Conservation (phyloP, 2,329 filamentous ascomycete species). For the Pseudogymnoascus sp. region DNA sequence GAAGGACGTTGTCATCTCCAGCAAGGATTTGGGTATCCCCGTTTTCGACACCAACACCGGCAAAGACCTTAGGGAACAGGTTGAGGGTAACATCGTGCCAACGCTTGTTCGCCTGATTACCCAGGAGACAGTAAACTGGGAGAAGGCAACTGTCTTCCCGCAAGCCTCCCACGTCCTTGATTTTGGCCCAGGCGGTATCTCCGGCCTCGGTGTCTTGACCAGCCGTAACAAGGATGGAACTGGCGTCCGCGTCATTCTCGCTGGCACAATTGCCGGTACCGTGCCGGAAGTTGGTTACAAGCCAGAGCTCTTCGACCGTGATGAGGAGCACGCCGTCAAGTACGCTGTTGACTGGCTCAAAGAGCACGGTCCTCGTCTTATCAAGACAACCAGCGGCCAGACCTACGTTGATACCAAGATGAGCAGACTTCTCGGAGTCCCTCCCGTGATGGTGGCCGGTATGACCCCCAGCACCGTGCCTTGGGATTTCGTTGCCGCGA, state of each 20-base stretch:
- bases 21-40: conserved; percentile 66
- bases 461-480: conserved; percentile 89
- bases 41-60: conserved; percentile 89
- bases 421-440: conserved; percentile 75
- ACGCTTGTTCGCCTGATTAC: conserved; percentile 87
- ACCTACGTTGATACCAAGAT: conserved; percentile 97
- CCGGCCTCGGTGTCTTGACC: conserved; percentile 87
- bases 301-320: conserved; percentile 92
- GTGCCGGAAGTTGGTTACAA: conserved; percentile 93
- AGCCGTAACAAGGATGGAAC: conserved; percentile 99
- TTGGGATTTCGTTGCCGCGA: conserved; percentile 85
- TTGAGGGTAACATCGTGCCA: conserved; percentile 73
- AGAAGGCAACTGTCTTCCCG: conserved; percentile 84
- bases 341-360: conserved; percentile 97
- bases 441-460: conserved; percentile 82
- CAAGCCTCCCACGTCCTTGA: conserved; percentile 89
- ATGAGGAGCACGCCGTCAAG: conserved; percentile 88
- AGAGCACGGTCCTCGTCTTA: conserved; percentile 85
- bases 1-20: conserved; percentile 68
- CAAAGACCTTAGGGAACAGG: conserved; percentile 65
- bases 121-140: conserved; percentile 90
- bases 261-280: conserved; percentile 84
- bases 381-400: conserved; percentile 80
- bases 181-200: conserved; percentile 94
- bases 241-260: conserved; percentile 90